Evolutionary conservation across 1,139 yeast species (phyloP), one percentile per base, ranked within the genome.

Genomic region (Candida glucosophila): DNA sequence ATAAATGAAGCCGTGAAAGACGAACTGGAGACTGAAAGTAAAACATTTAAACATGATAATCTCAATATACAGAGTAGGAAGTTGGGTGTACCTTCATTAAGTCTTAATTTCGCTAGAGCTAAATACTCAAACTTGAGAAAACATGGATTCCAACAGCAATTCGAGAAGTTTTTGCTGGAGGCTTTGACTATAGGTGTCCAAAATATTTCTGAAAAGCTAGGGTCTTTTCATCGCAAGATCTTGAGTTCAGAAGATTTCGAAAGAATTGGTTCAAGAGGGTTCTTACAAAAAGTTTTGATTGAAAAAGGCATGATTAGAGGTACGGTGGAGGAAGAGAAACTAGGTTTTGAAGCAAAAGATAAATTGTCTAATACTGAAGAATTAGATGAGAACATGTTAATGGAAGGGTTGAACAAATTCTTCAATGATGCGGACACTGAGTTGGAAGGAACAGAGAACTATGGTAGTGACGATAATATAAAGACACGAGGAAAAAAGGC

Each of bases 401-500:
- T 35, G 17, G 29, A 24, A 2, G 15, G 25, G 17, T 24, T 38
- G 9, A 30, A 32, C 20, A 27, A 23, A n/a, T 32, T 38, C 11
- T 36, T 38, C 26, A 27, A 27, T 14, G 36, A 29, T 29, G 28
- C 35, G 12, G 23, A 24, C 20, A 30, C 25, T 26, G 29, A 36
- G 14, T 21, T 34, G 19, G 28, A 33, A 23, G 22, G 39, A 9
- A 18, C 25, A 3, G 23, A 21, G 17, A 13, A 13, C 12, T n/a
- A n/a, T 10, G 19, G 7, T 12, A 12, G 10, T 6, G 21, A n/a
- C 11, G 21, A 19, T 6, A 35, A 17, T 19, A 24, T 14, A 20
- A 29, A 13, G 27, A 21, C 10, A 14, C 25, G n/a, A 11, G 19
- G 7, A 13, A 8, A 10, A 19, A 19, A 22, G 8, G 46, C 37